These are phyloP conservation scores for Pelargonium myrrhifolium DNA, from an alignment of 441 rosid genomes.

Conservation along the genomic window DNA sequence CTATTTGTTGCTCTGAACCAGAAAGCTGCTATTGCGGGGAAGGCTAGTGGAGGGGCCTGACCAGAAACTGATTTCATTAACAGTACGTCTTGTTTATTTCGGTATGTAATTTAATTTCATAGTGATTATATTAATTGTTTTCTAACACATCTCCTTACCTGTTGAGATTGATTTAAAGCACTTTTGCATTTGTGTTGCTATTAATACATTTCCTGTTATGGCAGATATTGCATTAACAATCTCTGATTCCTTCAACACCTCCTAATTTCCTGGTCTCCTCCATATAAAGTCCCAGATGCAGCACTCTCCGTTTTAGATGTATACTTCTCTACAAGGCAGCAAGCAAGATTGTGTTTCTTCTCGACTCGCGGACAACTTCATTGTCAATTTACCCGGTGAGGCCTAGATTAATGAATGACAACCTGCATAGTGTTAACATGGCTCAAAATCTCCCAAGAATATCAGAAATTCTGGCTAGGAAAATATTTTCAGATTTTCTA, in stretches of 20 bases:
- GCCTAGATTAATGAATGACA: constrained; percentile 34
- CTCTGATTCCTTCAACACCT: constrained; percentile 33
- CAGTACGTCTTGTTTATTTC: constrained; percentile 30
- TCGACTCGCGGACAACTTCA: constrained; percentile 9
- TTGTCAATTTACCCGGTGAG: constrained; percentile 35
- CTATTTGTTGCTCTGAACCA: constrained; percentile 20
- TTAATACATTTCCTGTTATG: constrained; percentile 4
- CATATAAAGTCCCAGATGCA: constrained; percentile 28
- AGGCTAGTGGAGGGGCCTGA: constrained; percentile 54
- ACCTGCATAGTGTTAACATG: constrained; percentile 39
- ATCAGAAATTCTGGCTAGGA: constrained; percentile 31
- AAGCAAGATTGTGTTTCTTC: constrained; percentile 12
- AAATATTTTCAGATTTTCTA: background rate
- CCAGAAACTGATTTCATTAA: constrained; percentile 19
- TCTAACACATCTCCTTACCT: background rate
- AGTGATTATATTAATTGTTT: background rate
- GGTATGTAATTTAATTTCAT: background rate
- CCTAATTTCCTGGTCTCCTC: constrained; percentile 29
- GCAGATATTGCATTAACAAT: constrained; percentile 56
- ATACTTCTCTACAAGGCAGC: constrained; percentile 11
- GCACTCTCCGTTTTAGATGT: constrained; percentile 14
- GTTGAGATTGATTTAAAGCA: constrained; percentile 10
- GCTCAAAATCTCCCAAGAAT: constrained; percentile 30
- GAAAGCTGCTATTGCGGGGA: constrained; percentile 61
- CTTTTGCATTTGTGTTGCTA: constrained; percentile 5